phyloP scores from a whole-genome alignment of 768 basidiomycete genomes.

The Phaffia tasmanica region DNA sequence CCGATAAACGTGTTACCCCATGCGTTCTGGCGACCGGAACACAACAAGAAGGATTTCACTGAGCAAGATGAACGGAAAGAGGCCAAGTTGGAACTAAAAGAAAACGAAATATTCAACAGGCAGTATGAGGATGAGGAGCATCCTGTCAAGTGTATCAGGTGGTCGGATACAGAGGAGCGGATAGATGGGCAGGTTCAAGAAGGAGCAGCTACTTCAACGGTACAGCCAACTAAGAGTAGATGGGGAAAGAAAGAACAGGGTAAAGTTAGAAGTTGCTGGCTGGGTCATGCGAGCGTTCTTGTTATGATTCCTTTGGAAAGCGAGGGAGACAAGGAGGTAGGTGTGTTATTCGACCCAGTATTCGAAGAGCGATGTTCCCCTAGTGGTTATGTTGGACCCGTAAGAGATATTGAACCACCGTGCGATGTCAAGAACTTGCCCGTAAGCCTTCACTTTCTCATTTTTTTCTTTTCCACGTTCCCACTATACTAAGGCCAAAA shows the following conservation, averaged over 20 bases:
- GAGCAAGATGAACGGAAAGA: slow-evolving; percentile 10
- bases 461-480: background rate
- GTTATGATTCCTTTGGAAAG: slow-evolving; percentile 4
- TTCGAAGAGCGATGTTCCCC: slow-evolving; percentile 23
- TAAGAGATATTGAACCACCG: slow-evolving; percentile 9
- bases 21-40: background rate
- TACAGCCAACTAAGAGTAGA: background rate
- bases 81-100: background rate
- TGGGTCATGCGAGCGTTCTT: slow-evolving; percentile 21
- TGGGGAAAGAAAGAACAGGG: slow-evolving; percentile 1
- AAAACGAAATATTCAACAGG: background rate
- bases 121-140: slow-evolving; percentile 1
- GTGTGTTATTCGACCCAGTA: slow-evolving; percentile 22
- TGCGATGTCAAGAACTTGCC: slow-evolving; percentile 15
- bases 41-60: background rate
- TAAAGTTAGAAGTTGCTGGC: slow-evolving; percentile 11
- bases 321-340: background rate
- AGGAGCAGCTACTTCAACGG: background rate
- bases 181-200: background rate
- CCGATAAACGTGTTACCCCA: slow-evolving; percentile 10
- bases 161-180: too few relatives aligned
- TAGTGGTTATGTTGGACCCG: slow-evolving; percentile 11
- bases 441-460: slow-evolving; percentile 1
- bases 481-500: background rate
- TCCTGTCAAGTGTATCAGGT: background rate